Evolutionary conservation across 2,329 filamentous ascomycete species (phyloP), one percentile per base, ranked within the genome.

Genomic region (Arthroderma sp.): DNA sequence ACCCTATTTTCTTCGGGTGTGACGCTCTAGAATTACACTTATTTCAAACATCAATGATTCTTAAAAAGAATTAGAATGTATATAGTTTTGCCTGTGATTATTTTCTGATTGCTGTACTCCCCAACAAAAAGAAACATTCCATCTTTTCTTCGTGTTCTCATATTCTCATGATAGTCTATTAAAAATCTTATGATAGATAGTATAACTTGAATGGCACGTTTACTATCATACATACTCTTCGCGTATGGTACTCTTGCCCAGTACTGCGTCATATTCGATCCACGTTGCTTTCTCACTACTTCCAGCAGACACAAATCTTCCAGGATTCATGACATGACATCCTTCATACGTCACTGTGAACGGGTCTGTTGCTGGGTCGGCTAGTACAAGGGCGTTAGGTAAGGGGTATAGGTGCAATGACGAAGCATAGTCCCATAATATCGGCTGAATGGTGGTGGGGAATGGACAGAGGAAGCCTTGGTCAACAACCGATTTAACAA

Each of bases 291-390:
- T 76, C 3, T 80, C 78, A 51, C 78, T 75, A 43, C 80, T 73
- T 0, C 80, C 82, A 0, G 76, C 69, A 0, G 85, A 79, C 27
- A 93, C 72, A 41, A 98, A 64, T 40, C 75, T 73, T 4, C 87
- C 86, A 0, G 91, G 88, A 60, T 98, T 98, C 75, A 98, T 81
- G 31, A 95, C 88, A 66, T 91, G 85, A 58, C 91, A 96, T 0
- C 88, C 89, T 63, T 94, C 89, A 58, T 96, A 96, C 9, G 85
- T 94, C 51, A 95, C 70, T 44, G 82, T 83, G 57, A 94, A 98
- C 0, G 86, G 74, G 9, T 84, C 80, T 6, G 82, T 80, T 36
- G 88, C 85, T 0, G 82, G 71, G 64, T 98, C 91, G 1, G 86
- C 81, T 3, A 98, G 66, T 10, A 93, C 77, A 57, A 96, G 69